Percentiles rank a stretch among this genome's conserved stretches.
phyloP scores from a whole-genome alignment of 495 filamentous ascomycete genomes.

The Copromyces sp. region DNA sequence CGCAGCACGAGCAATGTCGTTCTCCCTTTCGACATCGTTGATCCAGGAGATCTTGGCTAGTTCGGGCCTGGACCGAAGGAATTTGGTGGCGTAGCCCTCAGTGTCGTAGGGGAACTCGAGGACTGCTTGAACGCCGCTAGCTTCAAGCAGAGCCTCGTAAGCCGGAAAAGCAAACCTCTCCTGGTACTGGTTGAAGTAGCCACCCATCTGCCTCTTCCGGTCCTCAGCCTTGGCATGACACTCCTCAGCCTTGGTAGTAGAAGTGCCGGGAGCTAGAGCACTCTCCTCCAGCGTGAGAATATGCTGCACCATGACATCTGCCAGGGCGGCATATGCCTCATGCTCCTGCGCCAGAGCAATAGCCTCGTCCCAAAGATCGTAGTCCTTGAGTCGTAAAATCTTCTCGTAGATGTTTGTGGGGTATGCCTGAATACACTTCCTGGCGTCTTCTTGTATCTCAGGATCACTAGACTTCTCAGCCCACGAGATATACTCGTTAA shows the following conservation, averaged over 20 bases:
- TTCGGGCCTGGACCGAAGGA: conserved; percentile 55
- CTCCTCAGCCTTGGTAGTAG: conserved; percentile 16
- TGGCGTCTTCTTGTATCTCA: conserved; percentile 22
- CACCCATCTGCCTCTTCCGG: conserved; percentile 33
- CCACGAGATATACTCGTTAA: conserved; percentile 33
- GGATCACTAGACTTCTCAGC: conserved; percentile 27
- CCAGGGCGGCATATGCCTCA: conserved; percentile 56
- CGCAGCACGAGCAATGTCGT: conserved; percentile 61
- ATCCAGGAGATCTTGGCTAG: conserved; percentile 85
- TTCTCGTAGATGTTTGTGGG: conserved; percentile 31
- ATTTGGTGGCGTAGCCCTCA: conserved; percentile 58
- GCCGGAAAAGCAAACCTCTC: conserved; percentile 67
- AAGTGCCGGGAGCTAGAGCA: conserved; percentile 9
- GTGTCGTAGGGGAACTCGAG: conserved; percentile 55
- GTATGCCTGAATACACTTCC: conserved; percentile 26
- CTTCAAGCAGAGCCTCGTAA: conserved; percentile 63
- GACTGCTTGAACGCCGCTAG: conserved; percentile 52
- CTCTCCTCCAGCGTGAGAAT: conserved; percentile 23
- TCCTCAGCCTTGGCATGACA: conserved; percentile 18
- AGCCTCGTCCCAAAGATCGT: conserved; percentile 56
- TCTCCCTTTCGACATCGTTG: conserved; percentile 69
- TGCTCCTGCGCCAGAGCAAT: conserved; percentile 67
- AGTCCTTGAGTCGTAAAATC: conserved; percentile 47
- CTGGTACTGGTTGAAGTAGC: conserved; percentile 67
- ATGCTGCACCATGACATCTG: conserved; percentile 43